These are phyloP conservation scores for Endogone sp. DNA, from an alignment of 192 early-diverging fungal genomes.

Conservation along the genomic window DNA sequence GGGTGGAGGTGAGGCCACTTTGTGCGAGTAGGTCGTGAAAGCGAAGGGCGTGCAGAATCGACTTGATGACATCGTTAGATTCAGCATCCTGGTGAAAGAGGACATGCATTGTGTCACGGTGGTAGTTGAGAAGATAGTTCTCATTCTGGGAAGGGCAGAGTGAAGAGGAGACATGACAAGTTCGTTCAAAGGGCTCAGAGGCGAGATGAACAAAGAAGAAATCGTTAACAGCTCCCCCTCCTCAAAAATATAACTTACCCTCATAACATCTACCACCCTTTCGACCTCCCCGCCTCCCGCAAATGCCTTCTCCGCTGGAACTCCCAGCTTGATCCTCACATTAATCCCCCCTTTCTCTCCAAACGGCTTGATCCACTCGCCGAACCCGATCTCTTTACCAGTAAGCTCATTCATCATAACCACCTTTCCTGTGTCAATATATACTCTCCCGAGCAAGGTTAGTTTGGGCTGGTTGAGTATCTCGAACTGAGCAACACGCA, in stretches of 20 bases:
- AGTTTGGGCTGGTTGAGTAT: constrained; percentile 61
- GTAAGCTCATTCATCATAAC: constrained; percentile 35
- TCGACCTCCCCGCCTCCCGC: constrained; percentile 27
- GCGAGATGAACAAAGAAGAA: no score
- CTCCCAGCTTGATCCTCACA: constrained; percentile 41
- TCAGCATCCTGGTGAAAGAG: constrained; percentile 47
- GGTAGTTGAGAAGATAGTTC: constrained; percentile 54
- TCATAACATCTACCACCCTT: constrained; percentile 32
- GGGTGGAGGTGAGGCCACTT: constrained; percentile 12
- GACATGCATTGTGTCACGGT: constrained; percentile 35
- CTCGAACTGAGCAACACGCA: constrained; percentile 60
- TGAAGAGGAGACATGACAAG: background rate
- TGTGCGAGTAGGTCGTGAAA: constrained; percentile 25
- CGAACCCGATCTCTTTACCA: constrained; percentile 48
- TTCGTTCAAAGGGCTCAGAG: no score
- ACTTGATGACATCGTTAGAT: constrained; percentile 54
- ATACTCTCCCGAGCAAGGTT: constrained; percentile 43
- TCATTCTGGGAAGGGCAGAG: constrained; percentile 54
- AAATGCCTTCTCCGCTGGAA: constrained; percentile 41
- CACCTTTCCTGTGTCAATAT: constrained; percentile 43
- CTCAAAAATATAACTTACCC: no score
- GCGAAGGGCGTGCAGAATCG: constrained; percentile 51
- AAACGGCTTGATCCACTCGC: constrained; percentile 50
- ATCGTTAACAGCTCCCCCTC: no score
- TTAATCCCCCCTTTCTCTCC: constrained; percentile 24